Conservation (phyloP, 108 stramenopile genomes). For the Mediolabrus comicus region DNA sequence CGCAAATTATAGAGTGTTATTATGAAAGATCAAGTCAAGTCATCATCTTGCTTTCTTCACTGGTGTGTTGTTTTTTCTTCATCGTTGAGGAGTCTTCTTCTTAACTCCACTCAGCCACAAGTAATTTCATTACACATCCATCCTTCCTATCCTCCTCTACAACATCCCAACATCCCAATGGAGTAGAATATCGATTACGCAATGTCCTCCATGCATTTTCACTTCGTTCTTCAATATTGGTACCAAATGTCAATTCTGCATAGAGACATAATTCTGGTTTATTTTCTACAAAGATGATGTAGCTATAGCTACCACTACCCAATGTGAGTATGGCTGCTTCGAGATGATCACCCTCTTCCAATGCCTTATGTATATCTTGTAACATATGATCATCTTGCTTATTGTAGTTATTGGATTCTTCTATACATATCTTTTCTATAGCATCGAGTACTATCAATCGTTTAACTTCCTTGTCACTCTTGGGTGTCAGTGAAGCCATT, state of each 20-base stretch:
- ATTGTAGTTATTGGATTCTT: not conserved
- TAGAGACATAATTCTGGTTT: not conserved
- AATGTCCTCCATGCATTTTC: not conserved
- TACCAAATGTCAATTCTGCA: not conserved
- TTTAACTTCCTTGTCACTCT: not conserved
- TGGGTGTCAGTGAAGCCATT: not conserved
- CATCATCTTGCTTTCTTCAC: not conserved
- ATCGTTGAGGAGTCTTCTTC: too few relatives aligned
- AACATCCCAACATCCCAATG: not conserved
- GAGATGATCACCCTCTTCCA: not conserved
- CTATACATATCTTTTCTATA: not conserved
- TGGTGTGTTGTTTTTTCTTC: too few relatives aligned
- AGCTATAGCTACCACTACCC: not conserved
- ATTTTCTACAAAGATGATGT: not conserved
- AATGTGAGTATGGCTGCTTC: not conserved
- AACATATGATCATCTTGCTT: not conserved
- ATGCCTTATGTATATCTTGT: not conserved
- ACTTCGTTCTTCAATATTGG: not conserved
- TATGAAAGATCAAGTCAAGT: too few relatives aligned
- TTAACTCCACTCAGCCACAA: not conserved
- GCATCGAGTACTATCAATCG: not conserved
- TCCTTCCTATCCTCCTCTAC: not conserved
- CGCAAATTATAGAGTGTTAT: too few relatives aligned
- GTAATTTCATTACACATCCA: not conserved
- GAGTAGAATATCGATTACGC: not conserved